These are phyloP conservation scores for Adansonia rubrostipa DNA, from an alignment of 441 rosid species.

Conservation along the genomic window DNA sequence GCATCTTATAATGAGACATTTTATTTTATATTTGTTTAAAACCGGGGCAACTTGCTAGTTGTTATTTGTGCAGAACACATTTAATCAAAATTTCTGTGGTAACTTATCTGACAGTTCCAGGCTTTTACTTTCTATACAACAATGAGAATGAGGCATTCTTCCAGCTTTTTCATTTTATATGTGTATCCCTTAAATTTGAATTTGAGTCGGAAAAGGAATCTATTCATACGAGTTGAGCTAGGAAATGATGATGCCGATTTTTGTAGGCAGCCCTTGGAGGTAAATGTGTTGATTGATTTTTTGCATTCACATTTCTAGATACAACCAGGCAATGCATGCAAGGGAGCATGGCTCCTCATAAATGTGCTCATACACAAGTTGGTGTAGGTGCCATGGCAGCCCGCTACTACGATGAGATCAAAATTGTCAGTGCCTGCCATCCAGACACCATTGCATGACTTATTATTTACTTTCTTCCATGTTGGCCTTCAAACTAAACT, in stretches of 20 bases:
- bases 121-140: conserved; percentile 97
- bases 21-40: too few species aligned
- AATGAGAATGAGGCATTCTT: conserved; percentile 95
- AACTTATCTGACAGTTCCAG: conserved; percentile 59
- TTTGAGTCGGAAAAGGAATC: conserved; percentile 93
- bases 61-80: not conserved
- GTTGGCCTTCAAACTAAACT: conserved; percentile 97
- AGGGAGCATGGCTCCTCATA: conserved; percentile 82
- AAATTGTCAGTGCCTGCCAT: conserved; percentile 84
- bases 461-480: conserved; percentile 94
- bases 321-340: conserved; percentile 80
- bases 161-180: conserved; percentile 95
- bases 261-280: conserved; percentile 96
- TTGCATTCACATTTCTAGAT: conserved; percentile 24
- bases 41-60: too few species aligned
- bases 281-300: conserved; percentile 40
- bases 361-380: conserved; percentile 94
- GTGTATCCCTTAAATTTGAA: conserved; percentile 88
- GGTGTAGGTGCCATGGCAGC: conserved; percentile 89
- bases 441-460: conserved; percentile 96
- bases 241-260: conserved; percentile 94
- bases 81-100: conserved; percentile 31
- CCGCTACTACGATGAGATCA: conserved; percentile 93
- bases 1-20: too few species aligned
- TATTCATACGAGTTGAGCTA: conserved; percentile 87